phyloP scores from a whole-genome alignment of 2,329 filamentous ascomycete genomes.

The Stylonectria norvegica region DNA sequence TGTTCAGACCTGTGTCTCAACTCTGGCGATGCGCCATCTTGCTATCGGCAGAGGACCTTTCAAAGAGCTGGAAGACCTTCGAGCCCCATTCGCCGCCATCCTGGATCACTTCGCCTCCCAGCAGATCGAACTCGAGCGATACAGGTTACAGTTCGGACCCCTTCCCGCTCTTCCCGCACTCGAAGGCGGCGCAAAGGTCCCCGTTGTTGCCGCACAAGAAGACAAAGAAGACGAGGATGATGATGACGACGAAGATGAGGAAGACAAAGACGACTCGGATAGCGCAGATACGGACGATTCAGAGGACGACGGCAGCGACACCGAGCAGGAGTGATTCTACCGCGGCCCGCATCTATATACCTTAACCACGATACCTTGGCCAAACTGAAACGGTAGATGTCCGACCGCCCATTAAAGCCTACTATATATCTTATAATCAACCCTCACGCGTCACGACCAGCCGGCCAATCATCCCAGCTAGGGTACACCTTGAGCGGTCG shows the following conservation, averaged over 20 bases:
- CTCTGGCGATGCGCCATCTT: constrained; percentile 75
- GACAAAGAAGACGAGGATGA: constrained; percentile 28
- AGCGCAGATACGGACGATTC: constrained; percentile 4
- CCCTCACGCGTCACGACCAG: constrained; percentile 15
- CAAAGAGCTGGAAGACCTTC: constrained; percentile 64
- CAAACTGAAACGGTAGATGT: no score
- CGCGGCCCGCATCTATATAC: no score
- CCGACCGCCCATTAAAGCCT: no score
- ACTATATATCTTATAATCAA: constrained; percentile 22
- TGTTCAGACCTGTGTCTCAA: constrained; percentile 72
- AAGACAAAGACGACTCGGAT: background rate
- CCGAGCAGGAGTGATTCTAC: constrained; percentile 23
- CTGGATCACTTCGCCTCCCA: constrained; percentile 59
- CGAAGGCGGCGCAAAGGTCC: constrained; percentile 27
- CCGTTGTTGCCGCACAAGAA: no score
- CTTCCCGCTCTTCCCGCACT: constrained; percentile 29
- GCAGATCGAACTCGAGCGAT: constrained; percentile 60
- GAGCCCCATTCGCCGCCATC: constrained; percentile 73
- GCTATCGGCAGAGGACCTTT: constrained; percentile 64
- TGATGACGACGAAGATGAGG: background rate
- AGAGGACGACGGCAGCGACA: constrained; percentile 26
- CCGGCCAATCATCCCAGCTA: no score
- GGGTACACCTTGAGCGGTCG: no score
- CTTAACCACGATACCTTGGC: no score
- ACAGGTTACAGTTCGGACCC: constrained; percentile 53